Evolutionary conservation across 202 grass and related monocot genomes (phyloP).

Genomic region (Sporobolus alterniflorus): DNA sequence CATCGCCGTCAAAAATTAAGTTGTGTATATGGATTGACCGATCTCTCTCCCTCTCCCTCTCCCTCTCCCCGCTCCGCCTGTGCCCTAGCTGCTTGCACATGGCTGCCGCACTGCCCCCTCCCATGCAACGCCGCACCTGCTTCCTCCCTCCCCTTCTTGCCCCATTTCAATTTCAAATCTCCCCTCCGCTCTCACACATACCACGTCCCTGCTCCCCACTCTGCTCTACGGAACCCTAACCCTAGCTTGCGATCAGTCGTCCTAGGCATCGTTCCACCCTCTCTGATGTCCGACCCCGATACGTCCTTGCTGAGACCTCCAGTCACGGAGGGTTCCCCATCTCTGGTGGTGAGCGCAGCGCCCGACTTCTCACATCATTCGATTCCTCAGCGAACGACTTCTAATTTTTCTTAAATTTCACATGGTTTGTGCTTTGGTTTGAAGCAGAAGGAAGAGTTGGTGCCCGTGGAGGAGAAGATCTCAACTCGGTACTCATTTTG

Average conservation of each 20-base stretch:
- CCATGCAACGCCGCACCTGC: no score
- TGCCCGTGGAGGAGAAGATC: slow-evolving; percentile 77
- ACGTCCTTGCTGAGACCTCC: slow-evolving; percentile 23
- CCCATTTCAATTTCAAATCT: slow-evolving; percentile 52
- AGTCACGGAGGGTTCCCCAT: slow-evolving; percentile 14
- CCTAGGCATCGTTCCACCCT: neutral
- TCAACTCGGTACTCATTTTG: slow-evolving; percentile 41
- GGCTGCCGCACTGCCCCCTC: no score
- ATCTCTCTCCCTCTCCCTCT: no score
- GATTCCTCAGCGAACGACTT: neutral
- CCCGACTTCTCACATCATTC: neutral
- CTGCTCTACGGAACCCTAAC: slow-evolving; percentile 48
- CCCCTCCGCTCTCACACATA: neutral
- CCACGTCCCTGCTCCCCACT: neutral
- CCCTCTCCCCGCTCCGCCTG: no score
- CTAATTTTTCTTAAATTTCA: neutral
- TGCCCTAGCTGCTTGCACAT: no score
- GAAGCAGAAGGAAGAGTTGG: slow-evolving; percentile 62
- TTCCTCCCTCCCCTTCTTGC: neutral
- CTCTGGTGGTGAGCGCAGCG: slow-evolving; percentile 42
- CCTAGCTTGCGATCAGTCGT: neutral
- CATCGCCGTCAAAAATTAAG: no score
- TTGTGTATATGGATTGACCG: no score
- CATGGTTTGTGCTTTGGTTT: neutral
- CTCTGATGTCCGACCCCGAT: slow-evolving; percentile 51